Evolutionary conservation across 1,284 basidiomycete genomes (phyloP), one percentile per base, ranked within the genome.

Genomic region (Boletus semigastroideus): DNA sequence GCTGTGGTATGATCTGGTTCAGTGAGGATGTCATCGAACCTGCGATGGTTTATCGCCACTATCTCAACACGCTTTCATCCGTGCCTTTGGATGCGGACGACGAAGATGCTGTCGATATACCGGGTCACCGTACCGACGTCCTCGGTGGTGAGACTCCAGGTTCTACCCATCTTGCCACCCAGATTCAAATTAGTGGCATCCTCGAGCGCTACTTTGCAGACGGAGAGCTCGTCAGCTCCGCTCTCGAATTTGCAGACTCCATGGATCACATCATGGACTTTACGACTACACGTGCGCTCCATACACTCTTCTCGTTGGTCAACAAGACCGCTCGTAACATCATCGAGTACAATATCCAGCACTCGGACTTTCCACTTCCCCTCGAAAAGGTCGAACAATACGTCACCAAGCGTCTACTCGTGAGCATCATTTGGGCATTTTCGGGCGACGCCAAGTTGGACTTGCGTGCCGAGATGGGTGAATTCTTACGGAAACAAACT

Each of bases 1-100:
- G 97, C 51, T 99, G 97, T 69, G 97, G 97, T 70, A 99, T 99
- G 97, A 96, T 99, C 64, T 99, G 97, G 97, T 99, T 99, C 76
- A 98, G 94, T 67, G 94, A 98, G 55, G 94, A 98, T 57, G 87
- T 96, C 44, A 86, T 99, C 30, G 86, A 92, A 57, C 86, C 94
- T 3, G 75, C 80, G 5, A 98, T 99, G 97, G 84, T 98, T 30
- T 98, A 91, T 72, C 82, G 82, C 43, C 84, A 98, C 68, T 96
- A 98, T 66, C 83, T 99, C 42, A 80, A 84, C 45, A 86, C 86
- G 0, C 78, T 98, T 31, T 80, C 86, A 0, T 78, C 84, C 7
- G 77, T 87, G 5, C 84, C 93, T n/a, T 74, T 99, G 60, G 93
- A 93, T 62, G 87, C 90, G 7, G 92, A 94, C 53, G 95, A 97